Base-by-base conservation (phyloP, 2,329 filamentous ascomycete species). In the Decorospora gaudefroyi region DNA sequence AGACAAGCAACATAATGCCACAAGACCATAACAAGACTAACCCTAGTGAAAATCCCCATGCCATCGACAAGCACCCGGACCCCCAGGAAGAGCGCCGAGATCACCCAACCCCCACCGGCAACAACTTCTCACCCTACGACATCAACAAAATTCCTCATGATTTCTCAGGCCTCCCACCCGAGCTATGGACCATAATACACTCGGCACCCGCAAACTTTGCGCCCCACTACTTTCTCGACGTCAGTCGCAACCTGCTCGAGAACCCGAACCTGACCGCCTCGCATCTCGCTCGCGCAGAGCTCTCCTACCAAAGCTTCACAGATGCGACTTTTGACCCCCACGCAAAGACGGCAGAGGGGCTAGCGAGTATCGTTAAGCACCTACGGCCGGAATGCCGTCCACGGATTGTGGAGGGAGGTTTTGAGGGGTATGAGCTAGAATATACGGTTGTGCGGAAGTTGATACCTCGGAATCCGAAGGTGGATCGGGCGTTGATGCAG, bases 241-340 rank as follows among this genome's bases (percentile, higher is more conserved):
- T 87, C 35, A 88, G 90, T 82, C 72, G 83, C 57, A 89, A 91
- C 60, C 74, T 91, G 43, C 80, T 92, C 53, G 80, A 79, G 55
- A 91, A 92, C 59, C 88, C 88, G 0, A 92, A 93, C 55, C 76
- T 90, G 69, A 90, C 89, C 53, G 88, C 87, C 0, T 83, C 79
- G 11, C 87, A 86, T 78, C 76, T 93, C 1, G 88, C 90, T 60
- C 82, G 88, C 19, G 88, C 88, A 32, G 88, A 93, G 60, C 83
- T 92, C 17, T 76, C 87, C 17, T 78, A 81, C 45, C 79, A 85
- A 53, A 73, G 70, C 48, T 66, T 73, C 43, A 64, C 64, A 9
- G 70, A 68, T 53, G 61, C 64, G 7, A 61, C 68, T 1, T 70
- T 68, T 25, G 65, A 69, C 16, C 59, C 61, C 2, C 47, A 61